phyloP scores from a whole-genome alignment of 2,329 filamentous ascomycete species.

The Nemania serpens region DNA sequence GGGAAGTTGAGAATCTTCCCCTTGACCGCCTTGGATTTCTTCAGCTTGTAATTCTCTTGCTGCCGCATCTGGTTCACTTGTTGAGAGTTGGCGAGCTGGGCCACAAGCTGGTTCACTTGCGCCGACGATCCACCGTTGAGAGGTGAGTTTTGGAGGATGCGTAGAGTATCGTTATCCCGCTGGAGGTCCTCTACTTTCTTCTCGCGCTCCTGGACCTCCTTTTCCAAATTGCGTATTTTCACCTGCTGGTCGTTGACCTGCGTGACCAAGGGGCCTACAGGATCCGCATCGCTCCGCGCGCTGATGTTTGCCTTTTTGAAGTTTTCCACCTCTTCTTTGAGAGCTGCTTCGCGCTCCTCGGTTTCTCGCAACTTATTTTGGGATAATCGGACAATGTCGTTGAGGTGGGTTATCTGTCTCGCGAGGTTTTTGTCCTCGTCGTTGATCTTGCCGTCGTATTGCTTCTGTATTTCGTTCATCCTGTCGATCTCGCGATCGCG shows the following conservation, averaged over 20 bases:
- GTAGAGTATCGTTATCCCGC: slow-evolving; percentile 19
- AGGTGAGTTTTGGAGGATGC: slow-evolving; percentile 9
- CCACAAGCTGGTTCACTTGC: slow-evolving; percentile 13
- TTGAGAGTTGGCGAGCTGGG: background rate
- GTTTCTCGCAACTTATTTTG: slow-evolving; percentile 1
- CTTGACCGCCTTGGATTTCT: slow-evolving; percentile 10
- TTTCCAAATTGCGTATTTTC: slow-evolving; percentile 5
- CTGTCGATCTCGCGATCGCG: slow-evolving; percentile 28
- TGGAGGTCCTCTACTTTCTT: slow-evolving; percentile 10
- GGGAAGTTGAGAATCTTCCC: slow-evolving; percentile 26
- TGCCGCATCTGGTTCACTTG: slow-evolving; percentile 20
- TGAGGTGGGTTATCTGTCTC: slow-evolving; percentile 12
- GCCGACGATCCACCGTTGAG: background rate
- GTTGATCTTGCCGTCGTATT: slow-evolving; percentile 24
- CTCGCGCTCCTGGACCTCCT: slow-evolving; percentile 12
- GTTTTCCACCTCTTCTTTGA: slow-evolving; percentile 20
- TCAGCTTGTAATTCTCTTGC: slow-evolving; percentile 18
- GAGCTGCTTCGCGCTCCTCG: slow-evolving; percentile 9
- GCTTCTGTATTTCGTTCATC: slow-evolving; percentile 18
- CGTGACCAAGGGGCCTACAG: slow-evolving; percentile 2
- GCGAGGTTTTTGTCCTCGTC: slow-evolving; percentile 1
- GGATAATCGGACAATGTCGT: slow-evolving; percentile 6
- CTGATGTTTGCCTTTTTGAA: slow-evolving; percentile 25
- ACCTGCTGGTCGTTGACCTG: slow-evolving; percentile 7
- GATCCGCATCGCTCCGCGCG: background rate